A percentile compares a stretch with the other conserved stretches of the same genome.
Evolutionary conservation across 768 basidiomycete species (phyloP).

Genomic region (Amanita brunnescens): DNA sequence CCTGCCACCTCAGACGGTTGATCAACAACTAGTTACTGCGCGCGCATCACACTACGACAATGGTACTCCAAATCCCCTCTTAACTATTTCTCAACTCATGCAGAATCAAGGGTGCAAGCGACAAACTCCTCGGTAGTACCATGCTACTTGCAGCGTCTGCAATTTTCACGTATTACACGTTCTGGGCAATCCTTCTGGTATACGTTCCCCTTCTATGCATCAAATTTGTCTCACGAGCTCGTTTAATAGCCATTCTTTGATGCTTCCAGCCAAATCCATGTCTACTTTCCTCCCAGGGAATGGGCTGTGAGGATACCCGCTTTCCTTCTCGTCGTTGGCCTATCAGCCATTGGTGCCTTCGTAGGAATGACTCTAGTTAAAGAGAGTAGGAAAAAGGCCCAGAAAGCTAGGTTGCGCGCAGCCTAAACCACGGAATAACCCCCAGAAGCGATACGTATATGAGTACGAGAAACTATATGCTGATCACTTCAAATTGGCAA

Average conservation of each 20-base stretch:
- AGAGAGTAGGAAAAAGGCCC: slow-evolving; percentile 62
- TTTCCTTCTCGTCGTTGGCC: slow-evolving; percentile 70
- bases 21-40: background rate
- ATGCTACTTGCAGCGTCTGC: slow-evolving; percentile 74
- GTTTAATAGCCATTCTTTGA: slow-evolving; percentile 71
- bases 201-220: slow-evolving; percentile 16
- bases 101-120: slow-evolving; percentile 56
- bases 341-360: slow-evolving; percentile 74
- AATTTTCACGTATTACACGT: slow-evolving; percentile 85
- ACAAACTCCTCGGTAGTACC: slow-evolving; percentile 68
- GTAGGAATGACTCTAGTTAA: slow-evolving; percentile 68
- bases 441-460: slow-evolving; percentile 5
- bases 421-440: slow-evolving; percentile 33
- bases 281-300: slow-evolving; percentile 79
- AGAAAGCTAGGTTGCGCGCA: slow-evolving; percentile 50
- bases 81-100: slow-evolving; percentile 2
- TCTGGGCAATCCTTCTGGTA: slow-evolving; percentile 85
- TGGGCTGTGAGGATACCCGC: slow-evolving; percentile 90
- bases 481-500: background rate
- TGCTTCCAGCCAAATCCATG: slow-evolving; percentile 59
- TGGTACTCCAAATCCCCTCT: slow-evolving; percentile 11
- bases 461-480: background rate
- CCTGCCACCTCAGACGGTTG: background rate
- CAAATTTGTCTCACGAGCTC: slow-evolving; percentile 8
- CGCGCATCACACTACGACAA: slow-evolving; percentile 8